Conservation (phyloP, 2,329 filamentous ascomycete genomes). For the Monosporascus sp. region DNA sequence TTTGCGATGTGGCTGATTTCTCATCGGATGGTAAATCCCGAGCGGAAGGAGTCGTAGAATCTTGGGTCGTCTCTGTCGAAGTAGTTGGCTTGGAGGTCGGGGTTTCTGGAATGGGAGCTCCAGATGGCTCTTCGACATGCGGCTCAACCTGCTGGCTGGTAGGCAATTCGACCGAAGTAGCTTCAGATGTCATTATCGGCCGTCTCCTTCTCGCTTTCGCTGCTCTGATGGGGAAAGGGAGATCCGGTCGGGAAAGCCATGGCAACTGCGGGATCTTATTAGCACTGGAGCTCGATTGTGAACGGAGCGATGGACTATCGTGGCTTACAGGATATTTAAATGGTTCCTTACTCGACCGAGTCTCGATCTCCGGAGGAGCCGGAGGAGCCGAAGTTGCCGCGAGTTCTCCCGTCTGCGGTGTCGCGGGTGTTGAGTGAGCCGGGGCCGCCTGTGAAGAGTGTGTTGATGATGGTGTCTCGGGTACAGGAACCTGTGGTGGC, state of each 20-base stretch:
- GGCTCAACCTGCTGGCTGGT: conserved; percentile 27
- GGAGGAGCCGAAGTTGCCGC: conserved; percentile 6
- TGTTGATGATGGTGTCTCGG: conserved; percentile 50
- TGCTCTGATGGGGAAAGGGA: conserved; percentile 42
- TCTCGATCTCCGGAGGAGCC: conserved; percentile 19
- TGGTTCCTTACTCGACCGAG: conserved; percentile 14
- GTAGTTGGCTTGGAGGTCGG: conserved; percentile 11
- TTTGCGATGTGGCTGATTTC: conserved; percentile 28
- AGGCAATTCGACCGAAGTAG: conserved; percentile 38
- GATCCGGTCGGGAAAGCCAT: conserved; percentile 49
- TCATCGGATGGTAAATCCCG: conserved; percentile 28
- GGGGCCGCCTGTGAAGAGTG: conserved; percentile 37
- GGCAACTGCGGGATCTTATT: conserved; percentile 40
- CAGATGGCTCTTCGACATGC: conserved; percentile 10
- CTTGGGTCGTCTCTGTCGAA: conserved; percentile 5
- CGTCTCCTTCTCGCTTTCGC: conserved; percentile 38
- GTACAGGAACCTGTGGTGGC: conserved; percentile 34
- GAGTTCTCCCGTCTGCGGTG: conserved; percentile 33
- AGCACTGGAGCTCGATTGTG: conserved; percentile 20
- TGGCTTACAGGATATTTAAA: conserved; percentile 49
- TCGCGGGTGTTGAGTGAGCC: conserved; percentile 42
- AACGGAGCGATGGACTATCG: neutral
- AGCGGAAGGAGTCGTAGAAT: conserved; percentile 25
- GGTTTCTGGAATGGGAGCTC: conserved; percentile 16
- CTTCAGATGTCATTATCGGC: conserved; percentile 29